Evolutionary conservation across 1,139 yeast species (phyloP).

Genomic region (Candida buenavistaensis): DNA sequence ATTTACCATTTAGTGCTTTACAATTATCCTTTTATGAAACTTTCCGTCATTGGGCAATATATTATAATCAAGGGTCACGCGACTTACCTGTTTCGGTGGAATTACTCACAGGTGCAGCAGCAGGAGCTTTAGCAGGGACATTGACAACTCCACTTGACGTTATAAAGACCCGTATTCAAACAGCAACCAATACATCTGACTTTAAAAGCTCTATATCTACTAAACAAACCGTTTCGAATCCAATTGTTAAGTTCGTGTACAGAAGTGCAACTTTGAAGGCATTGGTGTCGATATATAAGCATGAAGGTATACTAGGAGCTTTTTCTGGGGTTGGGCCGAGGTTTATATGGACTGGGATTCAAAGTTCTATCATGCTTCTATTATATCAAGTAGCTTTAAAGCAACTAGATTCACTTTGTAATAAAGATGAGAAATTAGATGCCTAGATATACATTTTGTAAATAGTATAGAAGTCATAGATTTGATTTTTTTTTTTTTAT

Average conservation of each 20-base stretch:
- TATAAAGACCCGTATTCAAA: conserved; percentile 89
- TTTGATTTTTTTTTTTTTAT: no score
- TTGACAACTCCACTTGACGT: conserved; percentile 86
- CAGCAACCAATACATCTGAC: conserved; percentile 36
- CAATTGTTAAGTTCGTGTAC: conserved; percentile 22
- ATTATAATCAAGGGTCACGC: conserved; percentile 31
- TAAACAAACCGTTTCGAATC: conserved; percentile 9
- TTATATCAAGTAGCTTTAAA: conserved; percentile 68
- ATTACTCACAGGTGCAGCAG: conserved; percentile 86
- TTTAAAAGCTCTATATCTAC: conserved; percentile 11
- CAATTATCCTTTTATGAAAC: conserved; percentile 95
- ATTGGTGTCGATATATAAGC: conserved; percentile 60
- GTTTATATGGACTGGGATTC: conserved; percentile 94
- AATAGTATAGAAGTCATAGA: conserved; percentile 3
- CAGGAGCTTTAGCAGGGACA: conserved; percentile 94
- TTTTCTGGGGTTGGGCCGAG: conserved; percentile 97
- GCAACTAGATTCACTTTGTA: conserved; percentile 32
- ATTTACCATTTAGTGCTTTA: conserved; percentile 90
- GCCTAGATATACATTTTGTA: conserved; percentile 1
- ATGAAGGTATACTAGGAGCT: conserved; percentile 77
- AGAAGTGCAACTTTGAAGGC: conserved; percentile 64
- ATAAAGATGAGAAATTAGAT: conserved; percentile 10
- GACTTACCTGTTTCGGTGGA: conserved; percentile 64
- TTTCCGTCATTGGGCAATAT: conserved; percentile 65
- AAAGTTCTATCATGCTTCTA: conserved; percentile 90